phyloP scores from a whole-genome alignment of 352 stramenopile genomes.

The Thraustochytrium striatum region DNA sequence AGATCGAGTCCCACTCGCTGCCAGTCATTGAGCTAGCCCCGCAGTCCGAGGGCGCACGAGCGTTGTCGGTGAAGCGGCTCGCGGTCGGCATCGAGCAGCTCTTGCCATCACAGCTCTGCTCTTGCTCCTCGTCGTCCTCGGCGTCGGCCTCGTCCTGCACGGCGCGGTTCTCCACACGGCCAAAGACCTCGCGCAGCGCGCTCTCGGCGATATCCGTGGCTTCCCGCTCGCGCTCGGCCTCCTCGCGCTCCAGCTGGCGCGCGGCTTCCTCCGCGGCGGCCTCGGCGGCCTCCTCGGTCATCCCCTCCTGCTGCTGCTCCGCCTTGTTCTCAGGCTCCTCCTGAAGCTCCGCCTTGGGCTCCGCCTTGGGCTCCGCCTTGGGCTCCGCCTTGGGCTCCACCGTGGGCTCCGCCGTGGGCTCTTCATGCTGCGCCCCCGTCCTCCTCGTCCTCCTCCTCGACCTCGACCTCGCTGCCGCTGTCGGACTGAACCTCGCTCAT shows the following conservation, averaged over 20 bases:
- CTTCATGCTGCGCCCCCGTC: background rate
- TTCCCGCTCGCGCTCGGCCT: background rate
- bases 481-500: background rate
- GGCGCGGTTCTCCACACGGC: background rate
- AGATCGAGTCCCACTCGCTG: background rate
- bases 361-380: background rate
- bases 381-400: background rate
- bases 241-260: background rate
- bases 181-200: background rate
- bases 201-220: background rate
- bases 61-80: background rate
- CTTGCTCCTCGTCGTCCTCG: slow-evolving; percentile 12
- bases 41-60: no score
- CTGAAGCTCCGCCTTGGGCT: background rate
- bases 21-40: background rate
- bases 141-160: background rate
- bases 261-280: background rate
- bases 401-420: background rate
- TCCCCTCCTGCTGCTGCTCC: background rate
- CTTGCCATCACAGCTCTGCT: background rate
- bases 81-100: background rate
- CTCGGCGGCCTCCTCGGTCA: background rate
- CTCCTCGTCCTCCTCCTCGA: background rate
- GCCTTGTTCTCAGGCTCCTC: background rate
- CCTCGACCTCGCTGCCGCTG: no score